Evolutionary conservation across 129 eudicot genomes (phyloP), one percentile per base, ranked within the genome.

Genomic region (Cynara cardunculus): DNA sequence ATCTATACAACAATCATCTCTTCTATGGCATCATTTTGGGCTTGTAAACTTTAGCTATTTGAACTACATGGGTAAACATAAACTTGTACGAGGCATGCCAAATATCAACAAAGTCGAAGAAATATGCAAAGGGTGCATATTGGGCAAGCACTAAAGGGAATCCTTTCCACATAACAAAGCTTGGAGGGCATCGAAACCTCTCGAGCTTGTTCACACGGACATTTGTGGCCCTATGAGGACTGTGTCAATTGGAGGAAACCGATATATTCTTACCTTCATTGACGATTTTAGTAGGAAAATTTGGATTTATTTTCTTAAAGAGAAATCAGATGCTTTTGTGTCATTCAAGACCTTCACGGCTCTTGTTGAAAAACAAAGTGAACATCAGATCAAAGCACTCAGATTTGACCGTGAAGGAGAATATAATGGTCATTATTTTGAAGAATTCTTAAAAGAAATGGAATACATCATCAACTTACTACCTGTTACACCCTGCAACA

Each of bases 11-110:
- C 61, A 41, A n/a, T 24, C 44, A 34, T 75, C 71, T 9, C 46
- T 44, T 3, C 61, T 82, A 39, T 75, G 81, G 76, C 81, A 82
- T 31, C 34, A 75, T 3, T 80, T 21, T 71, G 72, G 35, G 16
- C 72, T 26, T 27, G 19, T 26, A 25, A 67, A 67, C 16, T 22
- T 9, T 67, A 21, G 72, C 3, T 74, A 28, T 5, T 27, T 37
- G 11, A 21, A 0, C 9, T 73, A 73, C 28, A 25, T 25, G 64
- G 5, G 41, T n/a, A 73, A 8, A 41, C 28, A 34, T 22, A 41
- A 11, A 5, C 25, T 46, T 7, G 66, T 61, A 25, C 9, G 19
- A 8, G 65, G 34, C 8, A 5, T 49, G 21, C 39, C 11, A 61
- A 49, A 24, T 19, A 74, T 26, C 24, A 2, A 24, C 8, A 13